Conservation (phyloP, 441 rosid genomes). For the Gossypium aridum region DNA sequence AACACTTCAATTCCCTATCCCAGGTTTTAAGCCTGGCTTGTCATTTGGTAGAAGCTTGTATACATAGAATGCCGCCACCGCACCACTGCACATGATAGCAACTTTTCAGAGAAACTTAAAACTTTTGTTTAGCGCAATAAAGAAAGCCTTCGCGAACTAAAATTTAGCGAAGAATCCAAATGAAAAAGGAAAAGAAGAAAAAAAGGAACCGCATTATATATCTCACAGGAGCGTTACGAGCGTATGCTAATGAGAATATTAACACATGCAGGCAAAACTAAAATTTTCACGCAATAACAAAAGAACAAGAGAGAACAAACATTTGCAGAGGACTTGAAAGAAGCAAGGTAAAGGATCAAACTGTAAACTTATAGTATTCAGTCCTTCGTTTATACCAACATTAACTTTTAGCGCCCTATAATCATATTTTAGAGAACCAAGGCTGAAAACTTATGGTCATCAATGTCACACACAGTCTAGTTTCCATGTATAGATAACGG, state of each 20-base stretch:
- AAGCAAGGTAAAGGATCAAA: neutral
- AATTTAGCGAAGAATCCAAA: neutral
- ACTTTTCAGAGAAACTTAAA: neutral
- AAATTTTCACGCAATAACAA: neutral
- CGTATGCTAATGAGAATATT: neutral
- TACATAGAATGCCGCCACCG: slow-evolving; percentile 52
- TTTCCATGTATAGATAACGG: neutral
- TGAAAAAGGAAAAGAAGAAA: neutral
- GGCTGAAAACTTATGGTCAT: neutral
- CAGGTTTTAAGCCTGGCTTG: slow-evolving; percentile 28
- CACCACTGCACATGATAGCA: slow-evolving; percentile 44
- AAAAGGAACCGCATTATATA: neutral
- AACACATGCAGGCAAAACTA: neutral
- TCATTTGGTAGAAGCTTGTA: slow-evolving; percentile 38
- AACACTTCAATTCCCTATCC: slow-evolving; percentile 28
- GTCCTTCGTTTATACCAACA: neutral
- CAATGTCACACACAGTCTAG: neutral
- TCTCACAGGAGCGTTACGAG: no score
- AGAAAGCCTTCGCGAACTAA: neutral
- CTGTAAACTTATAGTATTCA: neutral
- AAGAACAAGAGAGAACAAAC: neutral
- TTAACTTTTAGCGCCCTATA: neutral
- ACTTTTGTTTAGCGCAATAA: neutral
- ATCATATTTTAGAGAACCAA: neutral
- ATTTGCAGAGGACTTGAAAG: neutral